phyloP scores from a whole-genome alignment of 1,284 basidiomycete species.

The Spongiforma sp. region DNA sequence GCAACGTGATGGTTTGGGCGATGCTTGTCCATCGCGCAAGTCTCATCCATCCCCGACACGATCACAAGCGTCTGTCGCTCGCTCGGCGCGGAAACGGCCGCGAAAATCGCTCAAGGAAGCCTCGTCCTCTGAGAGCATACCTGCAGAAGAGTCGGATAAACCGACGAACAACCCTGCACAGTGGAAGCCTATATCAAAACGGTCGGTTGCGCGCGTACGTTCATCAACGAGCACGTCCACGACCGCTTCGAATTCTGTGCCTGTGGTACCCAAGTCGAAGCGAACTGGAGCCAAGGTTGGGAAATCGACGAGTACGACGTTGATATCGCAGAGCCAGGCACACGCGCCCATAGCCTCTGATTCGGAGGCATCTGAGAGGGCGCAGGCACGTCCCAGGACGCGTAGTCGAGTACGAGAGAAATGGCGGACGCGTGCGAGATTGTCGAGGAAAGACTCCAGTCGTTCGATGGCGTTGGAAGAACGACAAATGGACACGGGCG shows the following conservation, averaged over 20 bases:
- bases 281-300: no score
- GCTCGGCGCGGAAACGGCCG: constrained; percentile 28
- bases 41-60: constrained; percentile 33
- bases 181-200: not conserved
- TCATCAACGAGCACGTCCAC: constrained; percentile 14
- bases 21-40: constrained; percentile 18
- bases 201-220: constrained; percentile 14
- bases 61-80: constrained; percentile 26
- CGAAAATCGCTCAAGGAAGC: constrained; percentile 28
- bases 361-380: no score
- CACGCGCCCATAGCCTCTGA: no score
- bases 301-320: no score
- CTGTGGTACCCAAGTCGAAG: no score
- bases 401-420: no score
- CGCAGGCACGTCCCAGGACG: no score
- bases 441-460: no score
- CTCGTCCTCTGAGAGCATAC: constrained; percentile 24
- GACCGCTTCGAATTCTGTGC: not conserved
- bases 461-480: no score
- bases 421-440: no score
- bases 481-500: no score
- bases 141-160: constrained; percentile 3
- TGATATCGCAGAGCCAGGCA: no score
- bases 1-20: constrained; percentile 7
- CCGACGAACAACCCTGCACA: constrained; percentile 14